Evolutionary conservation across 2,329 filamentous ascomycete species (phyloP).

Genomic region (Claviceps fusiformis): DNA sequence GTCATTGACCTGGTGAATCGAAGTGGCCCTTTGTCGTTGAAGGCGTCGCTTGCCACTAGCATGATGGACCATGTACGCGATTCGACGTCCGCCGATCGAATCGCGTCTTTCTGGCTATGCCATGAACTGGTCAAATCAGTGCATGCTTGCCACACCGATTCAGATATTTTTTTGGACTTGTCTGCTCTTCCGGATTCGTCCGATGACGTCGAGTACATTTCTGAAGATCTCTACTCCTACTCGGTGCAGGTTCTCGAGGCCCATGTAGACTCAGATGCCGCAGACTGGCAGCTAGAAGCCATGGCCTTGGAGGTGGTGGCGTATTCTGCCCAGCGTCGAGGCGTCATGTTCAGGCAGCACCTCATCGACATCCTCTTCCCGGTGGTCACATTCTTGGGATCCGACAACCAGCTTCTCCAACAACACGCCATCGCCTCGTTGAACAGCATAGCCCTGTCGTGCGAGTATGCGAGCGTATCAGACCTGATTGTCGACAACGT

Average conservation of each 20-base stretch:
- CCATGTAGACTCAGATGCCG: conserved; percentile 31
- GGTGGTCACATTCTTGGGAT: conserved; percentile 76
- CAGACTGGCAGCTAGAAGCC: conserved; percentile 62
- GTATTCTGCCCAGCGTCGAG: conserved; percentile 55
- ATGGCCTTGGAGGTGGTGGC: conserved; percentile 71
- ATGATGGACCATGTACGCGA: conserved; percentile 52
- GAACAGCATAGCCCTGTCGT: conserved; percentile 64
- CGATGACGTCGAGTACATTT: conserved; percentile 32
- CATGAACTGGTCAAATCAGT: conserved; percentile 55
- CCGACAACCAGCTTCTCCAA: conserved; percentile 51
- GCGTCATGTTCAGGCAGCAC: conserved; percentile 62
- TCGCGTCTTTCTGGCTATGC: conserved; percentile 70
- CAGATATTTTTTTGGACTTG: conserved; percentile 53
- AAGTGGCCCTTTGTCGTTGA: conserved; percentile 43
- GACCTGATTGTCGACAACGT: conserved; percentile 80
- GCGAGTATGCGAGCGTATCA: conserved; percentile 60
- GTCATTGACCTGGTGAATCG: conserved; percentile 44
- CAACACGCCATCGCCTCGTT: conserved; percentile 72
- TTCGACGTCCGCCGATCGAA: conserved; percentile 40
- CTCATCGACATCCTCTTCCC: conserved; percentile 87
- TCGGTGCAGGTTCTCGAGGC: conserved; percentile 49
- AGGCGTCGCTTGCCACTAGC: conserved; percentile 46
- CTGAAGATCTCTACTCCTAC: conserved; percentile 55
- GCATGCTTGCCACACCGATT: conserved; percentile 33
- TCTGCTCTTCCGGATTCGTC: conserved; percentile 23